Conservation (phyloP, 805 yeast genomes). For the Ogataea paraovalis region DNA sequence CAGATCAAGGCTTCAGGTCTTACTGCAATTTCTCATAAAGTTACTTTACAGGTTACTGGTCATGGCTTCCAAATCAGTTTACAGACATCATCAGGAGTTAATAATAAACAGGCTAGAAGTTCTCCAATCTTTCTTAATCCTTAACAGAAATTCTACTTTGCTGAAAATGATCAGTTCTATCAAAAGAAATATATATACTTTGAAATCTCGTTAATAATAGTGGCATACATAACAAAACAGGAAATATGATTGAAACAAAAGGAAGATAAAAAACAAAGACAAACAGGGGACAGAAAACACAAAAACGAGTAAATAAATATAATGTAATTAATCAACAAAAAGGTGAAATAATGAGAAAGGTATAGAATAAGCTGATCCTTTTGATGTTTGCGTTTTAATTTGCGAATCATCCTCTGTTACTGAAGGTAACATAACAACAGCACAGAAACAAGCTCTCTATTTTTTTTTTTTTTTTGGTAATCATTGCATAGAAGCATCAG, state of each 20-base stretch:
- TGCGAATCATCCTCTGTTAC: no score
- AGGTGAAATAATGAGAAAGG: no score
- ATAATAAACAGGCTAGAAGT: conserved; percentile 1
- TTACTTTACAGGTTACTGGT: neutral
- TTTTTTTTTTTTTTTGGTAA: no score
- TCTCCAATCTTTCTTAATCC: conserved; percentile 15
- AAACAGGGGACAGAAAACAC: neutral
- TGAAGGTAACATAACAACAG: no score
- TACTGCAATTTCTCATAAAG: neutral
- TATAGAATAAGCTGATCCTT: no score
- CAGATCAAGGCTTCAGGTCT: neutral
- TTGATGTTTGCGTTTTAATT: no score
- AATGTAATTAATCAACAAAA: no score
- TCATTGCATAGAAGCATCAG: neutral
- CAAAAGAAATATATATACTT: neutral
- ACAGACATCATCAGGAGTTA: neutral
- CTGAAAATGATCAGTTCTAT: conserved; percentile 9
- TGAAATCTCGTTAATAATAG: neutral
- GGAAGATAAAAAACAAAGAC: neutral
- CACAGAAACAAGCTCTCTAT: no score
- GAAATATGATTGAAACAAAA: neutral
- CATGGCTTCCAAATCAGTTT: neutral
- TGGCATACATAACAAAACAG: neutral
- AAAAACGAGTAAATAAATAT: no score
- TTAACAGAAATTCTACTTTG: conserved; percentile 14